Base-by-base conservation (phyloP, 1,139 yeast species). In the Martiniozyma asiatica region DNA sequence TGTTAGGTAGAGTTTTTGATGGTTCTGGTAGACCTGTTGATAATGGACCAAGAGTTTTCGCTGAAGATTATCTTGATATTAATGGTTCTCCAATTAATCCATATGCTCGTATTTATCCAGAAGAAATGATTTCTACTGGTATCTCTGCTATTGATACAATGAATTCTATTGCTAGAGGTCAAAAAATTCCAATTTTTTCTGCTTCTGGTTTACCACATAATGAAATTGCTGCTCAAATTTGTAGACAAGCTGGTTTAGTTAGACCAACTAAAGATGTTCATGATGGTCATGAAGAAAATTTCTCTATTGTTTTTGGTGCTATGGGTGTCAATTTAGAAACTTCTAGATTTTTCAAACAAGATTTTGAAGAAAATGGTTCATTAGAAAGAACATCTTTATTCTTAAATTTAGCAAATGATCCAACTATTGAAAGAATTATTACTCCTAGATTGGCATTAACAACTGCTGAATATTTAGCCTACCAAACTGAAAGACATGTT, bases 101-200 rank as follows among this genome's bases (percentile, higher is more conserved):
- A 31, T 89, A 63, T 57, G 93, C 96, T 30, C 92, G 99, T 65
- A 89, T 89, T 47, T 89, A 92, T 55, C 99, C 99, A 15, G 98
- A 89, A 65, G 99, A 89, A 67, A 89, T 89, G 98, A 89, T 89
- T 50, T 85, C 96, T 34, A 89, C 98, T 17, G 99, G 99, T 71
- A 69, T 89, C 44, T 85, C 96, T 29, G 95, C 98, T 29, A 92
- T 89, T 52, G 99, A 89, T 59, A 87, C 97, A 36, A 89, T 92
- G 98, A 92, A 89, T 62, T 87, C 98, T 25, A 89, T 89, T 68
- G 99, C 99, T 39, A 82, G 99, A 72, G 99, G 99, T 47, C 99
- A 89, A 65, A 92, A 92, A 65, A 89, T 89, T 55, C 98, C 98
- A 32, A 89, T 89, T 58, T 89, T 89, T 65, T 84, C 96, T 34